Conservation (phyloP, 345 rosid genomes). For the Lepidium aucheri region DNA sequence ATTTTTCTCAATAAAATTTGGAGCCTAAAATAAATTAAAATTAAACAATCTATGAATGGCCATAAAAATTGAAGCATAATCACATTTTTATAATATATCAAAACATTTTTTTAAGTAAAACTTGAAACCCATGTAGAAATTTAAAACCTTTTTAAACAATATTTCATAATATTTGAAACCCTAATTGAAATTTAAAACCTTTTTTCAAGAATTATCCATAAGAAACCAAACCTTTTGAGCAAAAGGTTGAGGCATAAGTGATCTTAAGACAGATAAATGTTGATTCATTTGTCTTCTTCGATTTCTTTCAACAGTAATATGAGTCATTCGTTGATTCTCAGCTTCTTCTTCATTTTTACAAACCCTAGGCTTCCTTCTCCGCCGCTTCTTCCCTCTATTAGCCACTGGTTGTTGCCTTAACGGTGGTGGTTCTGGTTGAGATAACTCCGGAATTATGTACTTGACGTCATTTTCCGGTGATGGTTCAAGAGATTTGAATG, state of each 20-base stretch:
- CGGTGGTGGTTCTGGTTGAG: constrained; percentile 7
- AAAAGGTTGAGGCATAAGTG: constrained; percentile 84
- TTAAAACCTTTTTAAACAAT: neutral
- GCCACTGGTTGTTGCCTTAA: constrained; percentile 14
- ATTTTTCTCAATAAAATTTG: neutral
- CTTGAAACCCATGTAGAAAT: neutral
- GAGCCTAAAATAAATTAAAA: neutral
- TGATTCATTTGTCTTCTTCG: constrained; percentile 86
- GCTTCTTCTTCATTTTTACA: constrained; percentile 85
- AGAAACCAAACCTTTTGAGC: constrained; percentile 54
- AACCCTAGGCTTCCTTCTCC: constrained; percentile 64
- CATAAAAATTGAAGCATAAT: too few relatives aligned
- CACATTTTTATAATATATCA: too few relatives aligned
- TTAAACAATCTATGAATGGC: too few relatives aligned
- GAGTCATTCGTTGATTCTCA: constrained; percentile 82
- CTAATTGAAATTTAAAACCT: neutral
- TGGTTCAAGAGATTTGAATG: constrained; percentile 30
- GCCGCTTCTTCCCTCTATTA: constrained; percentile 52
- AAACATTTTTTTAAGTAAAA: neutral
- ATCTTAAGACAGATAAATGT: constrained; percentile 64
- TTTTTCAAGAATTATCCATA: neutral
- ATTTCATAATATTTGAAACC: neutral
- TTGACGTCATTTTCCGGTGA: constrained; percentile 19
- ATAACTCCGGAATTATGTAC: neutral
- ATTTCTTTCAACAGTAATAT: constrained; percentile 88